These are phyloP conservation scores for Curvularia sp. DNA, from an alignment of 2,329 filamentous ascomycete species.

Conservation along the genomic window DNA sequence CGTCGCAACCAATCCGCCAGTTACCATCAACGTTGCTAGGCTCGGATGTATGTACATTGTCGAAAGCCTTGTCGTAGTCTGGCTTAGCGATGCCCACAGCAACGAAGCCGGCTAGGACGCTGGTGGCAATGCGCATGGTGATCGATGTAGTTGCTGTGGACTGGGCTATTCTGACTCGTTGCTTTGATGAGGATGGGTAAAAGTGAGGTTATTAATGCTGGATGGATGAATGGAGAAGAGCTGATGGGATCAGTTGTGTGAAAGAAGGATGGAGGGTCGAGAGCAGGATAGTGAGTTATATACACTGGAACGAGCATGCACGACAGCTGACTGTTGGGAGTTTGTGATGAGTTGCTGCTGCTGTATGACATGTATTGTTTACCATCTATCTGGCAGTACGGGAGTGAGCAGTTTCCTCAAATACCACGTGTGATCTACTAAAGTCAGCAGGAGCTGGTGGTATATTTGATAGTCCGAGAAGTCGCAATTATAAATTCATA, in stretches of 20 bases:
- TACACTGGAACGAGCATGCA: slow-evolving; percentile 6
- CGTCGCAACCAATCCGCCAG: slow-evolving; percentile 21
- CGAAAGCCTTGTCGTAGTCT: neutral
- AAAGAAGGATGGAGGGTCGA: slow-evolving; percentile 14
- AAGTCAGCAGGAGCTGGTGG: slow-evolving; percentile 15
- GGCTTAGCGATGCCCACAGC: slow-evolving; percentile 15
- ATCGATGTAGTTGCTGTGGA: neutral
- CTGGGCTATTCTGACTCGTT: neutral
- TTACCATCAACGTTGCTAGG: neutral
- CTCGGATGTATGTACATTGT: neutral
- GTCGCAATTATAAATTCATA: neutral
- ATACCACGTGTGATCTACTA: neutral
- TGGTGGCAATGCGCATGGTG: slow-evolving; percentile 19
- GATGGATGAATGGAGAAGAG: slow-evolving; percentile 23
- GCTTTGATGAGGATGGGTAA: slow-evolving; percentile 13
- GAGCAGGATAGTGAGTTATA: slow-evolving; percentile 16
- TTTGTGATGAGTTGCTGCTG: slow-evolving; percentile 5
- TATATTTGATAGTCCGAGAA: slow-evolving; percentile 59
- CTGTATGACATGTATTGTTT: slow-evolving; percentile 1
- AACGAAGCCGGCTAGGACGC: slow-evolving; percentile 21
- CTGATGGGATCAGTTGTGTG: slow-evolving; percentile 16
- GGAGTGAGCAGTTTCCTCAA: neutral
- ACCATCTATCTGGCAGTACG: neutral
- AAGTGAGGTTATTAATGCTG: slow-evolving; percentile 13
- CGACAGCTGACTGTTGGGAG: neutral